Conservation (phyloP, 805 yeast species). For the Starmera pachycereana region DNA sequence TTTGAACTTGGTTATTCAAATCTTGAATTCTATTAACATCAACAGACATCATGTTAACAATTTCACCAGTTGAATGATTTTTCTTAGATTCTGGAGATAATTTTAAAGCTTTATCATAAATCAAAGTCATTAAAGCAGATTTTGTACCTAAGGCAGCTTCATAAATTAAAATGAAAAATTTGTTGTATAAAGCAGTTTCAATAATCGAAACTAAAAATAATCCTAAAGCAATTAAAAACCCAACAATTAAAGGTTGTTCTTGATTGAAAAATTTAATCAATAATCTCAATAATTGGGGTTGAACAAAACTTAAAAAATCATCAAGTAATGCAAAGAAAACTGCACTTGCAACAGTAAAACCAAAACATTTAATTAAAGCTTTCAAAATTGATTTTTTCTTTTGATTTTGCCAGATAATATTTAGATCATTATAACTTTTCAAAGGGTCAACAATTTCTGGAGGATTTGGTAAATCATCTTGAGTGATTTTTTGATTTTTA, state of each 20-base stretch:
- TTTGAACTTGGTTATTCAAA: constrained; percentile 42
- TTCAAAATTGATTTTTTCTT: constrained; percentile 37
- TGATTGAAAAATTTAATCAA: constrained; percentile 51
- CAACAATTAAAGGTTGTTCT: constrained; percentile 30
- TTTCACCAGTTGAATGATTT: constrained; percentile 62
- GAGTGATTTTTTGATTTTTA: constrained; percentile 32
- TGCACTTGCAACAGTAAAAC: constrained; percentile 56
- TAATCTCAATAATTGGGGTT: constrained; percentile 69
- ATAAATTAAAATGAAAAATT: constrained; percentile 47
- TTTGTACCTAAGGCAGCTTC: constrained; percentile 58
- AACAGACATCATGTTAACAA: constrained; percentile 68
- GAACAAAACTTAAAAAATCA: constrained; percentile 75
- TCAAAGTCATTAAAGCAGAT: constrained; percentile 53
- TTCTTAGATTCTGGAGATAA: constrained; percentile 59
- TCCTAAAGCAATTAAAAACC: constrained; percentile 49
- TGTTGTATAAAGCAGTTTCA: constrained; percentile 57
- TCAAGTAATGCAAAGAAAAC: constrained; percentile 64
- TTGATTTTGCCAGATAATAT: constrained; percentile 52
- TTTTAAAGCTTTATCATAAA: constrained; percentile 60
- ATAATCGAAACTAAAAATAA: constrained; percentile 54
- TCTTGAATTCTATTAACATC: constrained; percentile 62
- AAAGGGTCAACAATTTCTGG: constrained; percentile 58
- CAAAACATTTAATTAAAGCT: constrained; percentile 67
- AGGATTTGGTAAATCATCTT: constrained; percentile 67
- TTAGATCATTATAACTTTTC: constrained; percentile 38